Conservation (phyloP, 257 asterid genomes). For the Oldenlandia corymbosa region DNA sequence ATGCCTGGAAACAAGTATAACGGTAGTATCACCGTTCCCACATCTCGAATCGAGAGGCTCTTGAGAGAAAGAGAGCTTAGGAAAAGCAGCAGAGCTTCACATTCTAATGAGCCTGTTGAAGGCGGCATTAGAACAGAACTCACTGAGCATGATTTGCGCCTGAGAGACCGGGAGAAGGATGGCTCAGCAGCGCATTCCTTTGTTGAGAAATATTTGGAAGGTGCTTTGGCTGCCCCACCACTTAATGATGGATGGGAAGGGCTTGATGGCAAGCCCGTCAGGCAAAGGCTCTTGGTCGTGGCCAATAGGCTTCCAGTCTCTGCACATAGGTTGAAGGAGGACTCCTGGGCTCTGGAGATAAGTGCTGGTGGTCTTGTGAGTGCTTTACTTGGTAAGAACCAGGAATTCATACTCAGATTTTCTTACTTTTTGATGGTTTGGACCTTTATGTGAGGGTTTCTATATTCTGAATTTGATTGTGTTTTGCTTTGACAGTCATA, state of each 20-base stretch:
- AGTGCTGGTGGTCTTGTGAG: slow-evolving; percentile 99
- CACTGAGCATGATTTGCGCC: slow-evolving; percentile 37
- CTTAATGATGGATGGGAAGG: slow-evolving; percentile 54
- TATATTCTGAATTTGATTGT: background rate
- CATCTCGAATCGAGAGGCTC: slow-evolving; percentile 55
- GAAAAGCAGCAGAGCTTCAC: slow-evolving; percentile 40
- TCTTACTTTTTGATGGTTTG: too few species aligned
- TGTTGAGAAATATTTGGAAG: slow-evolving; percentile 60
- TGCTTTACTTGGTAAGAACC: slow-evolving; percentile 84
- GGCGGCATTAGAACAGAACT: slow-evolving; percentile 37
- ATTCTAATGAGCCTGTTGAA: slow-evolving; percentile 39
- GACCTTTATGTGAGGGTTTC: background rate
- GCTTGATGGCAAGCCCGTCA: slow-evolving; percentile 47
- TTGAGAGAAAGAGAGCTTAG: slow-evolving; percentile 64
- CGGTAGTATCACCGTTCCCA: slow-evolving; percentile 37
- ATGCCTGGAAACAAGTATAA: slow-evolving; percentile 81
- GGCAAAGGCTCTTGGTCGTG: slow-evolving; percentile 86
- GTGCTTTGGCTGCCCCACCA: slow-evolving; percentile 42
- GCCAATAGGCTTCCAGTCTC: slow-evolving; percentile 97
- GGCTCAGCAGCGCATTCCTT: slow-evolving; percentile 28
- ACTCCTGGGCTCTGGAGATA: slow-evolving; percentile 88
- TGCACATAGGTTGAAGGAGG: slow-evolving; percentile 85
- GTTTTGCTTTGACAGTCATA: background rate
- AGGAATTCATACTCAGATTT: slow-evolving; percentile 14
- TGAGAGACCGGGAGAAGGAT: slow-evolving; percentile 23